Base-by-base conservation (phyloP, 2,329 filamentous ascomycete genomes). In the Botryotinia globosa region DNA sequence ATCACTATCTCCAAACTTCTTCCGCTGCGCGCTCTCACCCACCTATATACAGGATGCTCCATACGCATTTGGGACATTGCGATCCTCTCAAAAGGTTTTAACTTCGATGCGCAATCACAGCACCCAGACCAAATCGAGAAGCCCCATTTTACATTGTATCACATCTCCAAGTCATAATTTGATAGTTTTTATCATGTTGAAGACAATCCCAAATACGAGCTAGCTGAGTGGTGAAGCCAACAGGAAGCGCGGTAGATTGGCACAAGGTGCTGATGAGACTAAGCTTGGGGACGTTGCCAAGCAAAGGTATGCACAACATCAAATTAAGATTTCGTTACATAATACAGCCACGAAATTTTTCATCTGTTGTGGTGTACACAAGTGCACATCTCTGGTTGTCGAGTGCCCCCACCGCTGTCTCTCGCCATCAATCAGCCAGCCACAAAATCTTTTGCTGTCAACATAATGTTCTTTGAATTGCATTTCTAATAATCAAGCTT, bases 331-430 rank as follows among this genome's bases (percentile, higher is more conserved):
- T 22, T 48, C 44, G 20, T 22, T 8, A 48, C 20, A 48, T 48
- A 48, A 48, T 22, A 48, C 20, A 48, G 44, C 44, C 20, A 48
- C 22, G 22, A 48, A 25, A 1, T 8, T 25, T 48, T 48, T 48
- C 22, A 25, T 48, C 45, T 48, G 45, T 25, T 45, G 44, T 45
- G 22, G 8, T 18, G 22, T 12, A 48, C 22, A 48, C 3, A 48
- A 48, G 22, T 54, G n/a, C 51, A 54, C 51, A 14, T 54, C 51
- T 16, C n/a, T 54, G 25, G 18, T 54, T 3, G 2, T 54, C 6
- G n/a, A 29, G 25, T 1, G 4, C 12, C 1, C 6, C 25, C 51
- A 18, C 0, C 14, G 7, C 16, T 0, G n/a, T 16, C 14, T 56
- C n/a, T 56, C 51, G 14, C 2, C n/a, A 29, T 18, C 6, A n/a